Base-by-base conservation (phyloP, 2,329 filamentous ascomycete species). In the Microcera coccophila region DNA sequence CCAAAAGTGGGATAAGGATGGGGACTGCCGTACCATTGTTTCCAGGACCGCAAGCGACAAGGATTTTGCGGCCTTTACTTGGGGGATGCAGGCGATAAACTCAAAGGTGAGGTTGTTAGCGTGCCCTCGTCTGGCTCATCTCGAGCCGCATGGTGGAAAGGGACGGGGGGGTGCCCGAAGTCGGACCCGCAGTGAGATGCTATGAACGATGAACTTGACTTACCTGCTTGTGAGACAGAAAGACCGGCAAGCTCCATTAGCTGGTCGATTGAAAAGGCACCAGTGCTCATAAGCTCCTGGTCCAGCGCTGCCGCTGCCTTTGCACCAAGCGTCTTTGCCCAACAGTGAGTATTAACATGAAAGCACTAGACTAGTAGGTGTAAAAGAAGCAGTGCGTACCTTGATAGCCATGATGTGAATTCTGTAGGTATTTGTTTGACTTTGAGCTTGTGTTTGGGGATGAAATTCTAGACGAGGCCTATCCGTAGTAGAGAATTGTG, bases 211-310 rank as follows among this genome's bases (percentile, higher is more conserved):
- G n/a, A n/a, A n/a, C 9, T 32, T 16, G 29, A 50, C 72, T 45
- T 62, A 90, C 89, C 82, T 38, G 86, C 90, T 73, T 97, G 90
- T 11, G 91, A 91, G 19, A 97, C 90, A 1, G 90, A 90, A 1
- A 98, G 76, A 0, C 93, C 93, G 33, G 93, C 93, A 7, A 98
- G 72, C 63, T 97, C 93, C 93, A 98, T 97, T 37, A 98, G 74
- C 67, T 98, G 93, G 62, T 97, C 93, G 42, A 98, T 79, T 10
- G 89, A 95, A 69, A 95, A 98, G 8, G 87, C 90, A 1, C 83
- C 81, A 10, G 80, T 79, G 61, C 81, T 87, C 90, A 98, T 97
- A 49, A 98, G 82, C 63, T 98, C 91, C 65, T 87, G 84, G 63
- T 98, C 93, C 15, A 98, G 78, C 36, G 88, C 86, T 0, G 87